These are phyloP conservation scores for Sporothrix protearum DNA, from an alignment of 2,329 filamentous ascomycete genomes.

Conservation along the genomic window DNA sequence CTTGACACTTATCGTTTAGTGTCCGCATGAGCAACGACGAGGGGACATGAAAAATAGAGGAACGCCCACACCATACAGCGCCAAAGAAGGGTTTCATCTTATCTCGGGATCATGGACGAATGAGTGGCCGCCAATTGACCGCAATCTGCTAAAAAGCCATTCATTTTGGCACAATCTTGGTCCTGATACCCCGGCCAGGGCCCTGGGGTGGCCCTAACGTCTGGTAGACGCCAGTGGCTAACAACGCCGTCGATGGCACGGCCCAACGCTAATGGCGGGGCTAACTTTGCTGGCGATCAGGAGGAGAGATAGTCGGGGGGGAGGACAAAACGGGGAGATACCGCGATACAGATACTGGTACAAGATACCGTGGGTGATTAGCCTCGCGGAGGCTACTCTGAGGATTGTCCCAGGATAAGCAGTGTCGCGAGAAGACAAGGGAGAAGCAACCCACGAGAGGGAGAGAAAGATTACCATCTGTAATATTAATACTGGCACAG, in stretches of 20 bases:
- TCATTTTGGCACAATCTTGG: not conserved
- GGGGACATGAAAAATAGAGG: not conserved
- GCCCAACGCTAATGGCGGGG: not conserved
- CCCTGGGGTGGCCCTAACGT: not conserved
- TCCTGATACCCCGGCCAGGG: not conserved
- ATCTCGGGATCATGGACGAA: constrained; percentile 4
- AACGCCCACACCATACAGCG: too few relatives aligned
- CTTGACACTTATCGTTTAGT: not conserved
- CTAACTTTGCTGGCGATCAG: constrained; percentile 1
- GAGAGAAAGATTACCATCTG: not conserved
- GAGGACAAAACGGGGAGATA: not conserved
- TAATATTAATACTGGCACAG: constrained; percentile 8
- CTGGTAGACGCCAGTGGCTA: not conserved
- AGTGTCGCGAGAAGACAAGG: not conserved
- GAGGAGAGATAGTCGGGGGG: not conserved
- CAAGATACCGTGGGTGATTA: not conserved
- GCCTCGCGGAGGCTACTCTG: not conserved
- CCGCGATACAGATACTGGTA: not conserved
- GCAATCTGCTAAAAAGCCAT: not conserved
- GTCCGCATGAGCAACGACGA: not conserved
- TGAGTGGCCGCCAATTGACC: not conserved
- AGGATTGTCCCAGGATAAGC: not conserved
- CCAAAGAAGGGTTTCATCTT: not conserved
- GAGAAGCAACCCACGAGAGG: not conserved
- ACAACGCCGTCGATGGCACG: not conserved